A percentile compares a stretch with the other conserved stretches of the same genome.
phyloP scores from a whole-genome alignment of 176 grass and related monocot genomes.

The Carex littledalei region DNA sequence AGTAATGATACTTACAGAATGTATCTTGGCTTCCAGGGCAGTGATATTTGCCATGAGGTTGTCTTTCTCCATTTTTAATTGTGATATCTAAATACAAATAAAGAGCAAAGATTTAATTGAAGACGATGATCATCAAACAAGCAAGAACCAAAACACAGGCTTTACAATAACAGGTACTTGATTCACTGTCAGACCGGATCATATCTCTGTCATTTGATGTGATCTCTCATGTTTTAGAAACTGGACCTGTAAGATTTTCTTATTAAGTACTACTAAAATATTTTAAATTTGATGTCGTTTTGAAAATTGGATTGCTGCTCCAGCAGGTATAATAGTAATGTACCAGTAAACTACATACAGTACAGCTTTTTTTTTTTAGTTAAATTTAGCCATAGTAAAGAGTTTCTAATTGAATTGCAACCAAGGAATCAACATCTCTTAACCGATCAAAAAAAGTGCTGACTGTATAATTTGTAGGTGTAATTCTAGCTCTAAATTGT shows the following conservation, averaged over 20 bases:
- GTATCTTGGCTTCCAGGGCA: not conserved
- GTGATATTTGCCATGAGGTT: not conserved
- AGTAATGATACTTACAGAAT: not conserved
- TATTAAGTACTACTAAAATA: not conserved
- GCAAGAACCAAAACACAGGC: not conserved
- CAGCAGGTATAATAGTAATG: not conserved
- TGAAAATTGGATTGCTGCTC: not conserved
- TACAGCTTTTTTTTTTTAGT: not conserved
- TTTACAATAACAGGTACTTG: slow-evolving; percentile 51
- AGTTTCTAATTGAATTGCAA: not conserved
- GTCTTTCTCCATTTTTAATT: slow-evolving; percentile 2
- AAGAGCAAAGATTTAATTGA: not conserved
- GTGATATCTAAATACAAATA: not conserved
- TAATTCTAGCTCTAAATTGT: not conserved
- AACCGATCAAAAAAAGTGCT: not conserved
- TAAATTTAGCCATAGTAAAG: not conserved
- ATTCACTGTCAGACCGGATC: slow-evolving; percentile 58
- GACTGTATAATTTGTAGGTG: not conserved
- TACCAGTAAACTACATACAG: not conserved
- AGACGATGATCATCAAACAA: not conserved
- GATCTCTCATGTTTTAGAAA: slow-evolving; percentile 78
- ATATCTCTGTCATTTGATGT: slow-evolving; percentile 82
- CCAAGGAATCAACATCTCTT: not conserved
- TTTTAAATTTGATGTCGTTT: not conserved
- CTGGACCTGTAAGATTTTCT: slow-evolving; percentile 71